These are phyloP conservation scores for Hymenoscyphus salicellus DNA, from an alignment of 2,329 filamentous ascomycete genomes.

Conservation along the genomic window DNA sequence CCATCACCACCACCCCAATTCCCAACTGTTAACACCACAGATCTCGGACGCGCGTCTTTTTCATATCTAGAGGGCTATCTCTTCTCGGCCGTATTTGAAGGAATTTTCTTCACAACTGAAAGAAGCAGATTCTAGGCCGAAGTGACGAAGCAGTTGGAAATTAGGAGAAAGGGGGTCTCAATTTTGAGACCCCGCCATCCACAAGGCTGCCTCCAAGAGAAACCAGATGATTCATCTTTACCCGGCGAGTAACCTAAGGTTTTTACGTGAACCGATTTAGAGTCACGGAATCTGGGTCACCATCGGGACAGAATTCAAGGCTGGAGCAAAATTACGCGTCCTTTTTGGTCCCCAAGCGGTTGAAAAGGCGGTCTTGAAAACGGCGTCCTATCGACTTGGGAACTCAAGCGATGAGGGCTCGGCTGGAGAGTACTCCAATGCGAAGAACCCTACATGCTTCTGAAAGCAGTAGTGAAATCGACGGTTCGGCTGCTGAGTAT, in stretches of 20 bases:
- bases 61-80: neutral
- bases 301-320: neutral
- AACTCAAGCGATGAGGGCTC: too few relatives aligned
- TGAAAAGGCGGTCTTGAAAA: too few relatives aligned
- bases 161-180: neutral
- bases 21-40: neutral
- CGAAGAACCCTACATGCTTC: too few relatives aligned
- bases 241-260: neutral
- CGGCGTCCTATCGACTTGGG: too few relatives aligned
- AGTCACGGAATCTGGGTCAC: too few relatives aligned
- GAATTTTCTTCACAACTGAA: too few relatives aligned
- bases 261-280: neutral
- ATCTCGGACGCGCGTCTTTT: neutral
- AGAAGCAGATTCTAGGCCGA: neutral
- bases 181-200: neutral
- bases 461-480: too few relatives aligned
- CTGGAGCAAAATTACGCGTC: neutral
- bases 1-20: neutral
- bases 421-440: too few relatives aligned
- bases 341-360: too few relatives aligned
- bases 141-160: neutral
- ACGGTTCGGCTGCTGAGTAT: too few relatives aligned
- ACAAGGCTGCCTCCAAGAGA: neutral
- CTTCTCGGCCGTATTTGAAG: neutral
- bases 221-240: neutral